These are phyloP conservation scores for Erodium moschatum DNA, from an alignment of 441 rosid species.

Conservation along the genomic window DNA sequence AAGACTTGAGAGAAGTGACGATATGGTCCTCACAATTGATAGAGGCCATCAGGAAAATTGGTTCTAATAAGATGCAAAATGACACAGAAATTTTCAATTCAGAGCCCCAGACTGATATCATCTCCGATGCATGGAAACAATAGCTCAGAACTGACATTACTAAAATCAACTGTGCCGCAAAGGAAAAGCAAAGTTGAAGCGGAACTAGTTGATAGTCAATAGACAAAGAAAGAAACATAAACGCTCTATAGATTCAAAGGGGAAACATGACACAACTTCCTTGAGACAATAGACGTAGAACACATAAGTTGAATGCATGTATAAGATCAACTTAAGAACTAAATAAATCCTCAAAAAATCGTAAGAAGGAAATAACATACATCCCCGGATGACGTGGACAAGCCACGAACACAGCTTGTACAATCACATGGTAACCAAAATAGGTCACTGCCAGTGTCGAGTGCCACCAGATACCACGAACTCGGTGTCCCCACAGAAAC, in stretches of 20 bases:
- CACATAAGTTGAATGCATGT: neutral
- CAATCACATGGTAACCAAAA: conserved; percentile 95
- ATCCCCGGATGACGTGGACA: conserved; percentile 30
- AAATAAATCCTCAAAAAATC: no score
- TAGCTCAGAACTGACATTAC: neutral
- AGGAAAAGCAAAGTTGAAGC: neutral
- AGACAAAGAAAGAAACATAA: neutral
- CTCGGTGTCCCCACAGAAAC: conserved; percentile 71
- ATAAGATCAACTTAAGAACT: neutral
- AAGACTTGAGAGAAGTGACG: neutral
- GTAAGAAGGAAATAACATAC: conserved; percentile 24
- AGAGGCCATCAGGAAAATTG: neutral
- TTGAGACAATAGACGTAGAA: neutral
- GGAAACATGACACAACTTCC: neutral
- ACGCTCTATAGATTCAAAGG: neutral
- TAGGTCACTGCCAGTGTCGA: conserved; percentile 84
- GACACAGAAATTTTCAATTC: neutral
- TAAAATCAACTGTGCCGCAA: neutral
- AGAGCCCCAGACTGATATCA: neutral
- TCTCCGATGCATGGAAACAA: neutral
- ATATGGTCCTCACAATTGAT: neutral
- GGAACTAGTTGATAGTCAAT: neutral
- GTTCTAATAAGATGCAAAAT: neutral
- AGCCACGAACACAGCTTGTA: conserved; percentile 32
- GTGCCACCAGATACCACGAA: conserved; percentile 66